Base-by-base conservation (phyloP, 164 flowering plant species). In the Buxus sempervirens region DNA sequence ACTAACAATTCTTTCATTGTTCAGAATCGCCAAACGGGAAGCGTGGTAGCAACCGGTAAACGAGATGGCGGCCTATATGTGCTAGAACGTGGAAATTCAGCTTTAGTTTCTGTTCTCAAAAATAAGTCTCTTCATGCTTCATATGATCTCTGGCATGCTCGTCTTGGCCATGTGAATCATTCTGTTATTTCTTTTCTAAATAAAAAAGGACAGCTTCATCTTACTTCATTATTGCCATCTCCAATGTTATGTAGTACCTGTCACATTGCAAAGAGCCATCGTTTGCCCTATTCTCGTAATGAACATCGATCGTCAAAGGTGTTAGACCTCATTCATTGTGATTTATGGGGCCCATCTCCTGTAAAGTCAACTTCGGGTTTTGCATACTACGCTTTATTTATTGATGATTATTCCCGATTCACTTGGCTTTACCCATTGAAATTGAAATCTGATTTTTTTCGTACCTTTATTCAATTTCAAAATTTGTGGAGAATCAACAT, bases 41-140 rank as follows among this genome's bases (percentile, higher is more conserved):
- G 51, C 10, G 51, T 15, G 59, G n/a, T 24, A 27, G 59, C 59
- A 56, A 56, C 59, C 25, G 59, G 59, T 22, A 56, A 23, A 56
- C 59, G 59, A 0, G 59, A 56, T 22, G 59, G 59, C 23, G 59
- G 59, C 22, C 27, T 56, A 7, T 56, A 56, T 56, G 59, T 56
- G 27, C 27, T 56, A 9, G 59, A 56, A 22, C 27, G 59, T 8
- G 59, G 59, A 22, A 56, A 23, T 22, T 7, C 26, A 5, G 59
- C 59, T 24, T 56, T 56, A 22, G 2, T 56, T 56, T 56, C 59
- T 56, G 27, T 22, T 20, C 59, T 56, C 8, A 23, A 22, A 7
- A 56, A 56, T 22, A 14, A 21, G 6, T 1, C 59, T 9, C 57
- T 56, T 9, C 27, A 14, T 56, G 59, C 59, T 2, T 56, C 59